Evolutionary conservation across 352 stramenopile species (phyloP), one percentile per base, ranked within the genome.

Genomic region (Pythium rishiriense): DNA sequence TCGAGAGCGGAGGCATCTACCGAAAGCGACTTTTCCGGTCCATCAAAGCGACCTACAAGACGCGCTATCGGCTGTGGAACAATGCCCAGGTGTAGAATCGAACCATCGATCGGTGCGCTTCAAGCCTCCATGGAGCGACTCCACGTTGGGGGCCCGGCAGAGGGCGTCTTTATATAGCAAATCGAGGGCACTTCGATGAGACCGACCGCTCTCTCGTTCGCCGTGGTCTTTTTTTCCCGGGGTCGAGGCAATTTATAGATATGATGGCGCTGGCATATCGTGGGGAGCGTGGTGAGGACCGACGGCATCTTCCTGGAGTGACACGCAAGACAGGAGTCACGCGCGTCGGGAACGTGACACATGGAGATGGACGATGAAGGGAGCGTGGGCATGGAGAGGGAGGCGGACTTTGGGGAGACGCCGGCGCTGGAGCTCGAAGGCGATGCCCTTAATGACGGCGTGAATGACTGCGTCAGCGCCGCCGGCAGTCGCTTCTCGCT

Each of bases 391-490:
- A 45, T 35, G 11, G 56, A 56, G 14, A 19, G 22, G 26, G 28
- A 28, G 14, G 22, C 50, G 5, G 43, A 55, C 31, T 42, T 42
- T 10, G 24, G 56, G 19, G n/a, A 17, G 21, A 37, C 24, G 19
- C 46, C 48, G 8, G 19, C 15, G 1, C 4, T 62, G 9, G 51
- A 62, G 43, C 62, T 69, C 41, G 25, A 63, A 31, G 62, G 54
- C 46, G 62, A 69, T 24, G 62, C 62, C 25, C 37, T 69, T 3
- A 50, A 68, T n/a, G 46, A 58, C 22, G 41, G 61, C 14, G n/a
- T 35, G 11, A 63, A 22, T 8, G 56, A 55, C 31, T 24, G 25
- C 6, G 46, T 22, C 12, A 55, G 46, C 19, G 31, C 45, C 15
- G 31, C 56, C 4, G 33, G 33, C 14, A 63, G 31, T 14, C 26